Evolutionary conservation across 2,329 filamentous ascomycete species (phyloP).

Genomic region (Pseudocercospora musae): DNA sequence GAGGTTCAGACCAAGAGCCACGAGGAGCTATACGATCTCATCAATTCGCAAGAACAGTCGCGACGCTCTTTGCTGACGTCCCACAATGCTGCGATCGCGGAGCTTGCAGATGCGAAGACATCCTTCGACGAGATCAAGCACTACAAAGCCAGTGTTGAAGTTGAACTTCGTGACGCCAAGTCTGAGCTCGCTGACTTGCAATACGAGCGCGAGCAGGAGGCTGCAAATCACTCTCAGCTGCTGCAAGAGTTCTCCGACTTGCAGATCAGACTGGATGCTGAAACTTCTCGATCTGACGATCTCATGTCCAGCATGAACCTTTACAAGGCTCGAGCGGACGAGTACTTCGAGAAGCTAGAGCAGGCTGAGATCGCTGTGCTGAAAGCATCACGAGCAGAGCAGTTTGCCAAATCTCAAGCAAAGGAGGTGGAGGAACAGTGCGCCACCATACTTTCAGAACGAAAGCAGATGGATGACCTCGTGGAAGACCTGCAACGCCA

Average conservation of each 20-base stretch:
- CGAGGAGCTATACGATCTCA: slow-evolving; percentile 86
- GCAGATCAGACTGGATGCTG: slow-evolving; percentile 87
- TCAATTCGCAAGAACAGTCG: slow-evolving; percentile 90
- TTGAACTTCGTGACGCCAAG: slow-evolving; percentile 78
- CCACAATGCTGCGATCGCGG: slow-evolving; percentile 80
- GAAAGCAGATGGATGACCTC: slow-evolving; percentile 80
- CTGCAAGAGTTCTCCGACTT: slow-evolving; percentile 90
- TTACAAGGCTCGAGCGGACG: slow-evolving; percentile 89
- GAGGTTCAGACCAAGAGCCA: slow-evolving; percentile 92
- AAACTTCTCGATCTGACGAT: slow-evolving; percentile 80
- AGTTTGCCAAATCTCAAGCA: slow-evolving; percentile 87
- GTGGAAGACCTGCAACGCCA: slow-evolving; percentile 89
- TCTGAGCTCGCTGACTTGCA: slow-evolving; percentile 81
- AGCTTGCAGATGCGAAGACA: slow-evolving; percentile 80
- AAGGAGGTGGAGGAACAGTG: slow-evolving; percentile 89
- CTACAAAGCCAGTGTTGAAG: slow-evolving; percentile 72
- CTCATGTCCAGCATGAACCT: slow-evolving; percentile 77
- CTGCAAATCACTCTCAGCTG: slow-evolving; percentile 80
- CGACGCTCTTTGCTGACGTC: slow-evolving; percentile 75
- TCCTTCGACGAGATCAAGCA: slow-evolving; percentile 85
- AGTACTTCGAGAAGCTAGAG: slow-evolving; percentile 96
- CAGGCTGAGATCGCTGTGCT: slow-evolving; percentile 94
- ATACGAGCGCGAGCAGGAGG: slow-evolving; percentile 77
- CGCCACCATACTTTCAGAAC: slow-evolving; percentile 84
- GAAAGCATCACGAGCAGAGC: slow-evolving; percentile 85